phyloP scores from a whole-genome alignment of 2,329 filamentous ascomycete species.

The Fusarium armeniacum region DNA sequence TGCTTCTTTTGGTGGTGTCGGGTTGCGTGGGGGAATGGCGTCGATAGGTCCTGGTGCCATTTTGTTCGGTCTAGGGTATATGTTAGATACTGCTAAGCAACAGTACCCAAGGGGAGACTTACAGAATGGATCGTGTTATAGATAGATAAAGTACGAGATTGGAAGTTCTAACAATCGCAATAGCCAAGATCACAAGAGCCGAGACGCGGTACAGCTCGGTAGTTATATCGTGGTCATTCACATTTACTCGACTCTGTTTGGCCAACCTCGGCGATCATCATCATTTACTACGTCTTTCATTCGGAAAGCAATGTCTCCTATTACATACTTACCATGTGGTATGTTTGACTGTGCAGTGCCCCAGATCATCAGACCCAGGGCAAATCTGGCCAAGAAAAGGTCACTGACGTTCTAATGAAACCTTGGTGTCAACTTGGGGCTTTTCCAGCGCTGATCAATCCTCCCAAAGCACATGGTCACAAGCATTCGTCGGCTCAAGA shows the following conservation, averaged over 20 bases:
- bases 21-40: conserved; percentile 24
- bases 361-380: background rate
- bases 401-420: conserved; percentile 3
- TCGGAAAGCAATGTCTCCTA: background rate
- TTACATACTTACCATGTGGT: background rate
- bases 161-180: background rate
- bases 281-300: background rate
- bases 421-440: background rate
- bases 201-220: background rate
- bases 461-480: background rate
- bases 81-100: background rate
- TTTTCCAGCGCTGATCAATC: background rate
- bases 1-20: conserved; percentile 26
- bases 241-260: background rate
- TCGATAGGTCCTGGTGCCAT: conserved; percentile 12
- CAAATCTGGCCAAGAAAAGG: background rate
- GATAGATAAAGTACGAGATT: rapidly evolving
- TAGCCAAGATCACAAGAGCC: background rate
- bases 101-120: background rate
- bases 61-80: background rate
- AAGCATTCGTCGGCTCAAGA: background rate
- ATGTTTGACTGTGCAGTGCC: background rate
- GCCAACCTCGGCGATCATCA: background rate
- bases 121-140: background rate
- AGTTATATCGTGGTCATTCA: conserved; percentile 6